Evolutionary conservation across 1,284 basidiomycete genomes (phyloP), one percentile per base, ranked within the genome.

Genomic region (Puccinia novopanici): DNA sequence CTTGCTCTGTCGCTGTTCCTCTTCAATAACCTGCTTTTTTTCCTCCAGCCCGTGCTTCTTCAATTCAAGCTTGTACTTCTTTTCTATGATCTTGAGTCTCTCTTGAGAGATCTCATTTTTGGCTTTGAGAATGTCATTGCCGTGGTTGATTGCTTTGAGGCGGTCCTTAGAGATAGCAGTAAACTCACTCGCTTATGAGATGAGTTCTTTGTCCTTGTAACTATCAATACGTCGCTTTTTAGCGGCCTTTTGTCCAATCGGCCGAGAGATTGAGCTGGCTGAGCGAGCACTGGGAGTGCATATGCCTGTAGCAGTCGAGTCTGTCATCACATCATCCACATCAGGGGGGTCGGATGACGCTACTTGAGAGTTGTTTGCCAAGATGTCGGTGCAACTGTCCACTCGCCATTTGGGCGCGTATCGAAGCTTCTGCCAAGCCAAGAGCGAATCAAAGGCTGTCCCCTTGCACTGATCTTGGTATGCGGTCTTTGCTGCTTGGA

Each of bases 391-490:
- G 37, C 30, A 52, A n/a, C 9, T 48, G 54, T 8, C 55, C 27
- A 30, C 42, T 61, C 27, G 34, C 73, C 57, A 48, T 50, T 75
- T 75, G 15, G 57, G 73, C 6, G n/a, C n/a, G n/a, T n/a, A 22
- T 13, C 40, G n/a, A 10, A 75, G 27, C 27, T 59, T 63, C 37
- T 75, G 52, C 24, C 57, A 75, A 24, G 73, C 73, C 13, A 15
- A 27, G 15, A 45, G 1, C 1, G 22, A 6, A 13, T 48, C 63
- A 30, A 75, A 63, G 1, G 57, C 42, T 6, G 57, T 48, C 2
- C 54, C 71, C 59, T 75, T 75, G 0, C 2, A 63, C n/a, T 63
- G 34, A 2, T 75, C 73, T 48, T 75, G 73, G n/a, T 75, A 75
- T 24, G 2, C 17, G 13, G 6, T 57, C 42, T 61, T 59, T 13